Base-by-base conservation (phyloP, 306 rosid species). In the Clitoria ternatea region DNA sequence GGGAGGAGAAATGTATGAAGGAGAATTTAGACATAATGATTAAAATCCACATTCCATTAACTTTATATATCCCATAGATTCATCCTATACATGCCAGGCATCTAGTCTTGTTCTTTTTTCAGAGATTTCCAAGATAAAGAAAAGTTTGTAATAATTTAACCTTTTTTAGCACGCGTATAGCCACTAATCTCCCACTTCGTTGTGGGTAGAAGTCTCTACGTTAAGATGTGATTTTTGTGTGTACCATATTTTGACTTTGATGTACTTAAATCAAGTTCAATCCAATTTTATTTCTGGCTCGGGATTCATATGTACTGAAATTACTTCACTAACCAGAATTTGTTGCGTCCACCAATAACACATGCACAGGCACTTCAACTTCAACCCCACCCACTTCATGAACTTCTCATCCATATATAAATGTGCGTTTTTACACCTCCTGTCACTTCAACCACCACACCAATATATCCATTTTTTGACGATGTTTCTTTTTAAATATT, bases 181-280 rank as follows among this genome's bases (percentile, higher is more conserved):
- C 73, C 79, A 66, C 82, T 42, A 66, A 66, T 43, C 55, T 24
- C 72, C 85, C 79, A 76, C 79, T 81, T 61, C 37, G 54, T 70
- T 65, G 74, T 66, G 66, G 70, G 35, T 27, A 61, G 33, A 39
- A 22, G 29, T 66, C 71, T 61, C 40, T 19, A 39, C 64, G 75
- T 66, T 64, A 24, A n/a, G 26, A 77, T 68, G 82, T 77, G 80
- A 81, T 79, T 40, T 55, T 67, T 29, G 74, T 45, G 53, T 71
- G 4, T 49, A 76, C 23, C 18, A 55, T 44, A 23, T 67, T 61
- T 76, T 76, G 62, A 81, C 85, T 65, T 44, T 7, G 7, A 15
- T 63, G 48, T 65, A 64, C 54, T 61, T 77, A 15, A 15, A 15
- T 35, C 52, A 24, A 35, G 2, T 13, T 77, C 23, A 12, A 1